A percentile compares a stretch with the other conserved stretches of the same genome.
phyloP scores from a whole-genome alignment of 495 filamentous ascomycete genomes.

The Penicillium robsamsonii region DNA sequence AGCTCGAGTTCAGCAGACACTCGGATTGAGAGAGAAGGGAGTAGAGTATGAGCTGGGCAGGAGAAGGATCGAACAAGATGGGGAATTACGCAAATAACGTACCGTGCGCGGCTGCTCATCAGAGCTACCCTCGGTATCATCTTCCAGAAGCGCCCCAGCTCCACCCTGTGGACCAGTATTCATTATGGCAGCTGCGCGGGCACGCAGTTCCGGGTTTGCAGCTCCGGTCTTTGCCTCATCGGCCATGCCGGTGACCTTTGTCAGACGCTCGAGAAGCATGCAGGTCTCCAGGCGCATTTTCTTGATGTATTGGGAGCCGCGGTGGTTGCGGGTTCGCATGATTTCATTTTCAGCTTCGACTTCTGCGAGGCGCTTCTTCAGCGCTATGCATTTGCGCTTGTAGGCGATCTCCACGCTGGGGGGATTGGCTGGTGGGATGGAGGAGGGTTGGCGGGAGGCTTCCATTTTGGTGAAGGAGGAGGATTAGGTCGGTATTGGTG shows the following conservation, averaged over 20 bases:
- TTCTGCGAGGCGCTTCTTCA: constrained; percentile 86
- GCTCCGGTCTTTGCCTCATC: constrained; percentile 42
- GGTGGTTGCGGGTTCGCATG: constrained; percentile 71
- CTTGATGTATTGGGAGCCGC: constrained; percentile 75
- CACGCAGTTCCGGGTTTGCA: constrained; percentile 37
- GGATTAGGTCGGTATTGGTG: neutral
- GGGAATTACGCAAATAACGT: constrained; percentile 16
- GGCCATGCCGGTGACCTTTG: constrained; percentile 76
- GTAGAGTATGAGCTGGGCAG: neutral
- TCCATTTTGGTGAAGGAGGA: constrained; percentile 29
- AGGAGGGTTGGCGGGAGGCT: constrained; percentile 21
- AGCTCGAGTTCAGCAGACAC: constrained; percentile 1
- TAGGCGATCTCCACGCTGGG: constrained; percentile 96
- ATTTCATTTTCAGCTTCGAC: constrained; percentile 86
- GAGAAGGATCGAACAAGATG: neutral
- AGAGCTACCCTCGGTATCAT: constrained; percentile 50
- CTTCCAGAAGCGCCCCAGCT: constrained; percentile 35
- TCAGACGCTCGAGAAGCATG: constrained; percentile 86
- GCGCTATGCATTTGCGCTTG: constrained; percentile 92
- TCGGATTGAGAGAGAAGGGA: neutral
- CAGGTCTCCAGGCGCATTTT: constrained; percentile 88
- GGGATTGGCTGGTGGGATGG: constrained; percentile 49
- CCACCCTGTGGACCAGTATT: constrained; percentile 24
- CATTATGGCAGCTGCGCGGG: constrained; percentile 37
- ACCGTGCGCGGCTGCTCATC: constrained; percentile 50